These are phyloP conservation scores for Solanum chacoense DNA, from an alignment of 305 asterid species.

Conservation along the genomic window DNA sequence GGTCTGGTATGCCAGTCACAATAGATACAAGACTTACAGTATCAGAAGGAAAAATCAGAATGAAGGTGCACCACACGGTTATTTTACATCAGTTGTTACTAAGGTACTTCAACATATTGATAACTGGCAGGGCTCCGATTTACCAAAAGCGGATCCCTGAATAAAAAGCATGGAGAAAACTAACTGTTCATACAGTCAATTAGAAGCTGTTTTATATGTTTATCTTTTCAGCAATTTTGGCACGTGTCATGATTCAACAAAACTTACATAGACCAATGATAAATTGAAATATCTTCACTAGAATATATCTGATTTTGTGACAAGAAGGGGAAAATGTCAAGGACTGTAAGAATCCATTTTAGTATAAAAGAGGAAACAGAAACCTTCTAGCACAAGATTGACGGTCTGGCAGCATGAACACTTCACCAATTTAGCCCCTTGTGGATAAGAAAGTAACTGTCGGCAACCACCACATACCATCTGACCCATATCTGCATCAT, in stretches of 20 bases:
- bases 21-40: not conserved
- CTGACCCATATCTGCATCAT: slow-evolving; percentile 59
- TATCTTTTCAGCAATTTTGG: not conserved
- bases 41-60: not conserved
- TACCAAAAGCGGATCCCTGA: not conserved
- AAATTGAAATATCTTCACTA: not conserved
- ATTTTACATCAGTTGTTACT: not conserved
- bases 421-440: slow-evolving; percentile 69
- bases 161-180: not conserved
- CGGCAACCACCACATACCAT: slow-evolving; percentile 92
- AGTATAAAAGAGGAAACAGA: not conserved
- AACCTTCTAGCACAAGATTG: slow-evolving; percentile 87
- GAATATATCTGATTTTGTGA: not conserved
- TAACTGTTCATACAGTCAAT: not conserved
- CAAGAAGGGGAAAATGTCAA: not conserved
- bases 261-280: not conserved
- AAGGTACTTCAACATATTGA: not conserved
- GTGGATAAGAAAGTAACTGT: slow-evolving; percentile 61
- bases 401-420: slow-evolving; percentile 79
- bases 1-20: not conserved
- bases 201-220: not conserved
- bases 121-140: not conserved
- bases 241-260: not conserved
- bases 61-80: not conserved
- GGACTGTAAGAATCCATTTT: not conserved